Evolutionary conservation across 306 rosid species (phyloP), one percentile per base, ranked within the genome.

Genomic region (Gynostemma pentaphyllum): DNA sequence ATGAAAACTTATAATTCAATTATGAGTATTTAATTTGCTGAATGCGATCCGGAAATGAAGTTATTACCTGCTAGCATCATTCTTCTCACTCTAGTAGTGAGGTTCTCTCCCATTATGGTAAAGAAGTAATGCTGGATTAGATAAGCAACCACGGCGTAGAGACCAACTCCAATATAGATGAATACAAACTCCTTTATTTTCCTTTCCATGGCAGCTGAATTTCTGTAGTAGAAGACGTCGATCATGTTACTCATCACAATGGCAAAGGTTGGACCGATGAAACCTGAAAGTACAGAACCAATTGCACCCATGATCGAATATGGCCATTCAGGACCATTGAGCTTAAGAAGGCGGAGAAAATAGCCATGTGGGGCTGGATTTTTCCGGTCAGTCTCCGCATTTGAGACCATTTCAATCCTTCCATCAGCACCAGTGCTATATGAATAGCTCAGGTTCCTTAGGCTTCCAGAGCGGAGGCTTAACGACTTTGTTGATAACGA

Each of bases 11-110:
- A n/a, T 34, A 34, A 34, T 5, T 5, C 53, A 16, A 14, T 14
- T 3, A 11, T 41, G n/a, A 13, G 4, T 12, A 45, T 18, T 13
- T 9, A 3, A 11, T 8, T 27, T 24, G 4, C 14, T 18, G 14
- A 45, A 45, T 16, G 4, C 12, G 5, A 27, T 3, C 4, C 28
- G 40, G 29, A 9, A 30, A 21, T 36, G 13, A 55, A 9, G 3
- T 14, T n/a, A n/a, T 54, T 79, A 92, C 99, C 96, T 42, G 99
- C 95, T 64, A 92, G 99, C 99, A 92, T 92, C 99, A 88, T 92
- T 75, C 99, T 92, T 70, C 99, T 81, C 22, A 92, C 99, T 81
- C 99, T 88, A 29, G 99, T 92, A 36, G 99, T 92, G 68, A 92
- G 96, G 75, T 92, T 92, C 74, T 92, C 99, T 65, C 99, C 99